Evolutionary conservation across 331 rosid genomes (phyloP), one percentile per base, ranked within the genome.

Genomic region (Quercus phellos): DNA sequence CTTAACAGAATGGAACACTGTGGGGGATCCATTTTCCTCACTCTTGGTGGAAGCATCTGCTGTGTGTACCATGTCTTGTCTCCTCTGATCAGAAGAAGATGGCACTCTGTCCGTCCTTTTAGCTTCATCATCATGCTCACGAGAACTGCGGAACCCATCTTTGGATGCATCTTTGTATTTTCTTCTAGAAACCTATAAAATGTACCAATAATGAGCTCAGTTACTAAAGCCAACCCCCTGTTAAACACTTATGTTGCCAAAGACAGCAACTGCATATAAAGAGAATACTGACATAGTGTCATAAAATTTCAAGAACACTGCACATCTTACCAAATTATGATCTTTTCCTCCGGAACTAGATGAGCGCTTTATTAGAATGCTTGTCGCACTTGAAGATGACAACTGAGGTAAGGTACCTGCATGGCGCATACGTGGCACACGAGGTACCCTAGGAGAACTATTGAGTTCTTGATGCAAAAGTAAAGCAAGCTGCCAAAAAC

Each of bases 401-500:
- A 91, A 81, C 73, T 91, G 98, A 61, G 99, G 98, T 84, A 92
- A 81, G 89, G 89, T 90, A 69, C 96, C 90, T 0, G 94, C 84
- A 69, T 91, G 85, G 75, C 98, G 97, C 81, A 88, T 88, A 53
- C 99, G 93, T 60, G 99, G 99, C 29, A 95, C 97, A 73, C 99
- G 98, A 72, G 99, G 99, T 73, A 95, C 99, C 77, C 99, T 88
- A 16, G 98, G 97, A 55, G 99, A 95, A 86, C 99, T 95, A 80
- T 95, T 95, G 78, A 95, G 90, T 84, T 95, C 93, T 87, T 95
- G 99, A 83, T 95, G 99, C 84, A 95, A 80, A 60, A 95, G 90
- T 83, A 95, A 82, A 38, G 99, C 99, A 72, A 90, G 91, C 99
- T 95, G 86, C 81, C 79, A 79, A 66, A 60, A 30, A 53, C 46